phyloP scores from a whole-genome alignment of 1,284 basidiomycete species.

The Rhodotorula sp. region DNA sequence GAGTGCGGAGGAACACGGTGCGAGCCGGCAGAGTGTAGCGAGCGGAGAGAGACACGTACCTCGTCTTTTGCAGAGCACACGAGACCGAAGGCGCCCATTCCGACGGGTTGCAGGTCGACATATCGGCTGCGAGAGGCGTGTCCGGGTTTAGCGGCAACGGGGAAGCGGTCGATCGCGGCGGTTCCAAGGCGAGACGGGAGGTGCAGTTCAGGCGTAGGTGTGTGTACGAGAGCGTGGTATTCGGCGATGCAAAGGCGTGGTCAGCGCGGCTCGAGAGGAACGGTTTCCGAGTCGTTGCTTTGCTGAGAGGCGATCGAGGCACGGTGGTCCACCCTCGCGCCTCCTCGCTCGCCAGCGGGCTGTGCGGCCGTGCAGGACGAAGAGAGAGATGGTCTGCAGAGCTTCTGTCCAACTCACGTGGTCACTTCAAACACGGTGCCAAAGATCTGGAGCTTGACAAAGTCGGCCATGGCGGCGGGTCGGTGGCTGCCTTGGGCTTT shows the following conservation, averaged over 20 bases:
- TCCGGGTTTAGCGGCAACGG: not conserved
- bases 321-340: not conserved
- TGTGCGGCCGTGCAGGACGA: not conserved
- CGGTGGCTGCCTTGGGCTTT: not conserved
- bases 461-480: constrained; percentile 55
- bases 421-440: constrained; percentile 75
- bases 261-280: not conserved
- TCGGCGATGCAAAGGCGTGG: not conserved
- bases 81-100: constrained; percentile 97
- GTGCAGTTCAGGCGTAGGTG: not conserved
- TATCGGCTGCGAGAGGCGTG: constrained; percentile 59
- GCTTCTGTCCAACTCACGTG: constrained; percentile 52
- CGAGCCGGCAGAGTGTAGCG: too few species aligned
- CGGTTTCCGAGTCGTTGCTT: not conserved
- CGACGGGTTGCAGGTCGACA: constrained; percentile 99
- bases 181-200: not conserved
- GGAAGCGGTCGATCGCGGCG: not conserved
- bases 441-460: constrained; percentile 97
- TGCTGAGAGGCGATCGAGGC: not conserved
- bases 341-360: too few species aligned
- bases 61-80: constrained; percentile 96
- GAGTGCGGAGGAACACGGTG: not conserved
- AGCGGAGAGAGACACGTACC: constrained; percentile 8
- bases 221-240: not conserved
- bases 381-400: not conserved